Evolutionary conservation across 2,329 filamentous ascomycete species (phyloP), one percentile per base, ranked within the genome.

Genomic region (Colletotrichum sp.): DNA sequence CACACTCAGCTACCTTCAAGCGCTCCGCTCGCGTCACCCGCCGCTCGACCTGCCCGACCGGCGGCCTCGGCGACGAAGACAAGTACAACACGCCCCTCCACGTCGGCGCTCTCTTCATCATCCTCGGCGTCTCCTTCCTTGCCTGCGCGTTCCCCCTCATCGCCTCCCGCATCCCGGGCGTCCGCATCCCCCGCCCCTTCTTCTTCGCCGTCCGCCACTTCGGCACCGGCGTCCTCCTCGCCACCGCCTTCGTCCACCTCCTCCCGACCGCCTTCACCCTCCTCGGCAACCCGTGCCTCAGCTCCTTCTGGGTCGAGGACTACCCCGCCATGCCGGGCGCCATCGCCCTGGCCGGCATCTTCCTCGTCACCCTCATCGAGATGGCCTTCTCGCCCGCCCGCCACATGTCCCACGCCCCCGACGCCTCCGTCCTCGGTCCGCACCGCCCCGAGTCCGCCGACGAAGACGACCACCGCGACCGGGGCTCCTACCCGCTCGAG

Each of bases 321-420:
- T 98, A 96, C 84, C 91, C 90, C 69, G 94, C 95, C 27, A 94
- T 97, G 86, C 92, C 95, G 1, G 95, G 95, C 6, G 90, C 96
- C 68, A 92, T 98, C 74, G 93, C 95, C 65, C 95, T 98, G 91
- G 87, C 92, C 13, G 93, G 94, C 32, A 94, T 95, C 48, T 90
- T 98, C 79, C 88, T 94, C 12, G 95, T 98, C 8, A 94, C 96
- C 12, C 89, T 93, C 13, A 90, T 98, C 76, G 96, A 98, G 84
- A 98, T 92, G 90, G 85, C 90, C 30, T 90, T 93, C 72, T 86
- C 87, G 55, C 87, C 87, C 0, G 83, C 84, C 19, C 82, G 85
- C 19, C 84, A 83, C 67, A 75, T 82, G 15, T 22, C 64, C 59
- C 57, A 65, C 63, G 4, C 36, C 55, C 68, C 64, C 4, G 88